These are phyloP conservation scores for Selenicereus undatus DNA, from an alignment of 148 eudicot genomes.

Conservation along the genomic window DNA sequence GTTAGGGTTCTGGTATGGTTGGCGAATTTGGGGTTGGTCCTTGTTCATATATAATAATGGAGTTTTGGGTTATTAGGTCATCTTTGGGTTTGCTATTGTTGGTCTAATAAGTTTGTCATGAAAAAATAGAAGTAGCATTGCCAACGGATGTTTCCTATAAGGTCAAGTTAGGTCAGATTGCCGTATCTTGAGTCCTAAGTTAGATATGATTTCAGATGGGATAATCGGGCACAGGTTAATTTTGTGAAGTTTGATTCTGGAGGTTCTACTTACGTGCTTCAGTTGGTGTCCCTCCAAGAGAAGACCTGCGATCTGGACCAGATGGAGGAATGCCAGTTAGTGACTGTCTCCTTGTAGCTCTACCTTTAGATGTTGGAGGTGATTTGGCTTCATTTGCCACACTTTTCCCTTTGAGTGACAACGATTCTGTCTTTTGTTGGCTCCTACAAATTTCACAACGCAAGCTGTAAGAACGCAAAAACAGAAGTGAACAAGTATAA, in stretches of 20 bases:
- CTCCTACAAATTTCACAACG: slow-evolving; percentile 35
- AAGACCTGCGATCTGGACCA: slow-evolving; percentile 48
- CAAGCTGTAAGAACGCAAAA: neutral
- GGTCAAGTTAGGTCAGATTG: no score
- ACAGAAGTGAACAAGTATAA: slow-evolving; percentile 1
- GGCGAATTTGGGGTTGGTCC: neutral
- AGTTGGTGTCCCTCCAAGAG: slow-evolving; percentile 58
- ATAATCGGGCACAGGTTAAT: no score
- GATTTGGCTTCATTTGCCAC: slow-evolving; percentile 34
- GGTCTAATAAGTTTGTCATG: no score
- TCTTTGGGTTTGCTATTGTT: neutral
- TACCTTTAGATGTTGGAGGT: slow-evolving; percentile 39
- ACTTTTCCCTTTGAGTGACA: slow-evolving; percentile 24
- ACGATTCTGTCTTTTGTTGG: slow-evolving; percentile 47
- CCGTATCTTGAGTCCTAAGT: no score
- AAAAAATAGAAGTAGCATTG: no score
- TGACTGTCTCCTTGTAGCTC: slow-evolving; percentile 62
- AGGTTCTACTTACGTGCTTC: slow-evolving; percentile 46
- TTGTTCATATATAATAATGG: neutral
- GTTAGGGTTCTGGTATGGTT: no score
- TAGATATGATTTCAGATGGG: no score
- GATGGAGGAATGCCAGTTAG: slow-evolving; percentile 57
- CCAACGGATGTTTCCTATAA: no score
- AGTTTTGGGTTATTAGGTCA: neutral
- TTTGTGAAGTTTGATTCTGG: neutral